These are phyloP conservation scores for Fusarium buharicum DNA, from an alignment of 2,329 filamentous ascomycete species.

Conservation along the genomic window DNA sequence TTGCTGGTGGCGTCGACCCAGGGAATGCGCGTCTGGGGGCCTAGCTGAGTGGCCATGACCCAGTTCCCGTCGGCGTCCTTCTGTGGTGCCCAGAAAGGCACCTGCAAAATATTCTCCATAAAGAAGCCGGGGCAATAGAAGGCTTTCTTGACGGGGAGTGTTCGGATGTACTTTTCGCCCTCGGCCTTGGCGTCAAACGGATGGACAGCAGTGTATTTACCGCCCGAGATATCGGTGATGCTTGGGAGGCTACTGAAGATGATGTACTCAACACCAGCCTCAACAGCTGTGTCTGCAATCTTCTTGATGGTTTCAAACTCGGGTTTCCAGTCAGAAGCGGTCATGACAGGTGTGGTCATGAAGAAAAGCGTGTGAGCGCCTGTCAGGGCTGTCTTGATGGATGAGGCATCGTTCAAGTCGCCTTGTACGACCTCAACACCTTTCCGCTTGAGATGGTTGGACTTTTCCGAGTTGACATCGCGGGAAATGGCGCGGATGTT, in stretches of 20 bases:
- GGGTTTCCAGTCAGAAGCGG: constrained; percentile 48
- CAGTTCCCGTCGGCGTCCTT: constrained; percentile 47
- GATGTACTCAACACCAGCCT: constrained; percentile 51
- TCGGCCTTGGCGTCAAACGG: constrained; percentile 65
- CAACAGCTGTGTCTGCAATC: constrained; percentile 54
- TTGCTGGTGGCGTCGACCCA: constrained; percentile 57
- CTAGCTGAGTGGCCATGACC: constrained; percentile 34
- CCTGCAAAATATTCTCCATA: constrained; percentile 53
- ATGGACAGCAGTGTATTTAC: constrained; percentile 47
- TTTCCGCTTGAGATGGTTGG: constrained; percentile 45
- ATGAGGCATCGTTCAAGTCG: constrained; percentile 53
- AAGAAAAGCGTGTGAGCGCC: constrained; percentile 61
- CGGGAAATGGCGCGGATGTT: constrained; percentile 62
- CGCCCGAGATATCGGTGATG: constrained; percentile 50
- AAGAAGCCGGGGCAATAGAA: constrained; percentile 56
- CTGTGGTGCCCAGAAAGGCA: constrained; percentile 45
- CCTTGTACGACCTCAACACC: constrained; percentile 52
- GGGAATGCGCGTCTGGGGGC: constrained; percentile 51
- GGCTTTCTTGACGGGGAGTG: constrained; percentile 55
- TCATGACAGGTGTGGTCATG: constrained; percentile 57
- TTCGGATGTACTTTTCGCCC: constrained; percentile 62
- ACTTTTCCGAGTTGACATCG: constrained; percentile 51
- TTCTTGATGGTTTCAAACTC: constrained; percentile 53
- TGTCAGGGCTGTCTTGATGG: constrained; percentile 54
- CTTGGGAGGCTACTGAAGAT: constrained; percentile 55